phyloP scores from a whole-genome alignment of 2,329 filamentous ascomycete species.

The Lecanicillium sp. region DNA sequence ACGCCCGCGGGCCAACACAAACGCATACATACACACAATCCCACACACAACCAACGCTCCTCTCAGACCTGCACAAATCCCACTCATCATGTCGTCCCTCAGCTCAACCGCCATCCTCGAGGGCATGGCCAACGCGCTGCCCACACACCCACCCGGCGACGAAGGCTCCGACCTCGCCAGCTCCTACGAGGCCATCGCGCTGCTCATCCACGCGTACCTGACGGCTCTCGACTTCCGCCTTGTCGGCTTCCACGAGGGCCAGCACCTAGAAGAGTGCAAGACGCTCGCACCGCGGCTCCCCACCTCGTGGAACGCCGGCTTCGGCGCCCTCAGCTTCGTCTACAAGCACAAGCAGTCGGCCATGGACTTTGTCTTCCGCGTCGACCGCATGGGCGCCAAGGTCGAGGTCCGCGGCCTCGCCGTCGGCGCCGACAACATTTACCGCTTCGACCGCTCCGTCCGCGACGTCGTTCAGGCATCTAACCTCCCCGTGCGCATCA shows the following conservation, averaged over 20 bases:
- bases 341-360: constrained; percentile 83
- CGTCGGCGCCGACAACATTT: constrained; percentile 72
- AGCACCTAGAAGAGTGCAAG: constrained; percentile 52
- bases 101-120: constrained; percentile 35
- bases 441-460: constrained; percentile 62
- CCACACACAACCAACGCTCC: no score
- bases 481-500: constrained; percentile 49
- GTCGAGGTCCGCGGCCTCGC: constrained; percentile 77
- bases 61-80: no score
- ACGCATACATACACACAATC: no score
- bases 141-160: constrained; percentile 44
- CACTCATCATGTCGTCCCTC: constrained; percentile 16
- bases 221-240: constrained; percentile 71
- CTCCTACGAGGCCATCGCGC: constrained; percentile 73
- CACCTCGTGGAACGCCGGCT: constrained; percentile 68
- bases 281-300: constrained; percentile 58
- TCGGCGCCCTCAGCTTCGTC: constrained; percentile 69
- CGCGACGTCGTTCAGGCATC: constrained; percentile 66
- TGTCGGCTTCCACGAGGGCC: constrained; percentile 76
- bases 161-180: constrained; percentile 57
- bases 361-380: constrained; percentile 73
- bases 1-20: no score
- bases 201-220: constrained; percentile 81
- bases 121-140: constrained; percentile 52
- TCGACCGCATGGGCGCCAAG: constrained; percentile 75